Evolutionary conservation across 805 yeast genomes (phyloP), one percentile per base, ranked within the genome.

Genomic region (Saccharomycopsis guyanensis): DNA sequence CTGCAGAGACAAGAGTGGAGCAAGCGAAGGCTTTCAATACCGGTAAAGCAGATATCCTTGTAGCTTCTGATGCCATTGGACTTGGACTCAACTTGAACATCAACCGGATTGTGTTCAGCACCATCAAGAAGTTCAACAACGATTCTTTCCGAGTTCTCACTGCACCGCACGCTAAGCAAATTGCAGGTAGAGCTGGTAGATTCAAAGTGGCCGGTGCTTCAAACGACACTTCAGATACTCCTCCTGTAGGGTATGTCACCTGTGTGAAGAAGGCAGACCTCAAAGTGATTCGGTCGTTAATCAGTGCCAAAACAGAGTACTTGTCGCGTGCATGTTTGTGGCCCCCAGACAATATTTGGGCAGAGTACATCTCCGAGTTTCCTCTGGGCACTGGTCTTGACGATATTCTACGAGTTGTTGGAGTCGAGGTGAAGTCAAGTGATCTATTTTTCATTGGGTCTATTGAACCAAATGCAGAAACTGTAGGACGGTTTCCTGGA

Each of bases 21-120:
- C 96, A 93, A 58, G 95, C 97, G 0, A 61, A 68, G 24, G 69
- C 75, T 40, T 93, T 93, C 62, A 93, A 93, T 59, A 65, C 59
- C n/a, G 91, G 95, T 2, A 73, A 74, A 31, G 82, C 78, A 52
- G 93, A 89, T 56, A 72, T 85, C n/a, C 68, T 93, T 33, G 85
- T 93, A 4, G 97, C 98, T 1, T 85, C 96, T 2, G 97, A 93
- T 66, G 98, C 98, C 0, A 80, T 93, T 52, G 98, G 98, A 2
- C 91, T 93, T 97, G 98, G 98, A 0, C 70, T 93, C 45, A 93
- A 93, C 58, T 68, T 93, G 57, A 81, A 85, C 22, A 89, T 93
- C 53, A 77, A 80, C 49, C 68, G 97, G 50, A 75, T 93, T 3
- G 73, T 93, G 1, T 89, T 93, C 59, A 76, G 83, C 15, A 71